Evolutionary conservation across 2,329 filamentous ascomycete genomes (phyloP).

Genomic region (Magnaporthiopsis rhizophila): DNA sequence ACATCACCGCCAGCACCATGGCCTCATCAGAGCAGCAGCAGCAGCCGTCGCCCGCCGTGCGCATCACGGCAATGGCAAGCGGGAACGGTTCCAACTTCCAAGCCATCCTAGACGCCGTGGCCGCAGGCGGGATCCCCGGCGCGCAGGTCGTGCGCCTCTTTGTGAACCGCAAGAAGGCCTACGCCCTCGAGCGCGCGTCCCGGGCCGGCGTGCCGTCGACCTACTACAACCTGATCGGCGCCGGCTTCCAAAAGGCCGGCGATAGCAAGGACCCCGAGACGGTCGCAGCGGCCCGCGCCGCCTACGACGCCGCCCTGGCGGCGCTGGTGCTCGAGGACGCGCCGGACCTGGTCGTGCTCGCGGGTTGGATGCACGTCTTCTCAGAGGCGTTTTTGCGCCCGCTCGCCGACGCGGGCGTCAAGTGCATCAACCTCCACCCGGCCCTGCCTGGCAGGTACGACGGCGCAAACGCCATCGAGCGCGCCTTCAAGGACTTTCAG

Average conservation of each 20-base stretch:
- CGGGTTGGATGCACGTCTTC: conserved; percentile 84
- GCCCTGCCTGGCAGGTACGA: conserved; percentile 67
- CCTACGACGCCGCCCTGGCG: conserved; percentile 71
- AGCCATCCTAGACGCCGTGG: conserved; percentile 51
- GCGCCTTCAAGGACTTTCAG: conserved; percentile 67
- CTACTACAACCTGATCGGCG: conserved; percentile 74
- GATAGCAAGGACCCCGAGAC: conserved; percentile 52
- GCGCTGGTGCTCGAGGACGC: conserved; percentile 53
- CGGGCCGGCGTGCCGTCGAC: conserved; percentile 59
- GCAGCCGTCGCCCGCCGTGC: conserved; percentile 15
- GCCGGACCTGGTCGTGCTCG: conserved; percentile 71
- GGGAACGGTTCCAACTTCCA: conserved; percentile 74
- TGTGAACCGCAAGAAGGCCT: conserved; percentile 40
- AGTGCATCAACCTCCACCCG: conserved; percentile 78
- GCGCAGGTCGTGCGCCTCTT: conserved; percentile 38
- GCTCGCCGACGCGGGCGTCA: conserved; percentile 51
- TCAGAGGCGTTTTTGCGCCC: conserved; percentile 62
- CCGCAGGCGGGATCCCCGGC: conserved; percentile 28
- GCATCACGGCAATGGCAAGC: conserved; percentile 61
- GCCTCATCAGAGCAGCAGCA: not conserved
- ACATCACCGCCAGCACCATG: not conserved
- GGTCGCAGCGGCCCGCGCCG: conserved; percentile 49
- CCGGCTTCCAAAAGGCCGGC: conserved; percentile 52
- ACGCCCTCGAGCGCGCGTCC: conserved; percentile 29
- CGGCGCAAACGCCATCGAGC: conserved; percentile 68